Evolutionary conservation across 2,329 filamentous ascomycete species (phyloP).

Genomic region (Fusarium proliferatum): DNA sequence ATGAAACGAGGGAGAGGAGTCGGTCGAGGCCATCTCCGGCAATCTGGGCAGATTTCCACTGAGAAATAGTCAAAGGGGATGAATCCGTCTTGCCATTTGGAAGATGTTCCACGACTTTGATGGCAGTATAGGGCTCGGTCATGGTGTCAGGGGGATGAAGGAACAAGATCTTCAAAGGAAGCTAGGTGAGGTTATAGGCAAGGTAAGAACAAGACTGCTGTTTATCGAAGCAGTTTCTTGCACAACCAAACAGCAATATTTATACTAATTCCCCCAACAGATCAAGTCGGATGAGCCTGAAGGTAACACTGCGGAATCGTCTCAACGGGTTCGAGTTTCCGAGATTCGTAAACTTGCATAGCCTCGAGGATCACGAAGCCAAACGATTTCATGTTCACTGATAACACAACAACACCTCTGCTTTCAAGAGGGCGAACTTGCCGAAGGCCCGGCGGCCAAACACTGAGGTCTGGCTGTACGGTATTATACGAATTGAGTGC

Average conservation of each 20-base stretch:
- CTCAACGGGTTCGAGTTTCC: neutral
- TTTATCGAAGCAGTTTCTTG: neutral
- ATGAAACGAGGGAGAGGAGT: constrained; percentile 41
- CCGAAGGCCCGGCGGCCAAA: constrained; percentile 25
- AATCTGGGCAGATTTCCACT: constrained; percentile 45
- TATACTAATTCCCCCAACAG: neutral
- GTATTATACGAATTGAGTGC: neutral
- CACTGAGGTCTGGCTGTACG: neutral
- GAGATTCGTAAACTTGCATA: constrained; percentile 15
- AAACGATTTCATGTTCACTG: constrained; percentile 22
- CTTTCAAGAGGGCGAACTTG: neutral
- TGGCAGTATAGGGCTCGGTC: neutral
- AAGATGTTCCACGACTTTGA: neutral
- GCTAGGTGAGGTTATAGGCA: neutral
- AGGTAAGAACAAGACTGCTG: neutral
- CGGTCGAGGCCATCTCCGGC: constrained; percentile 43
- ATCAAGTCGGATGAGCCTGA: constrained; percentile 3
- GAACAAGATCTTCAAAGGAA: neutral
- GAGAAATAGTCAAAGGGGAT: constrained; percentile 34
- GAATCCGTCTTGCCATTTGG: neutral
- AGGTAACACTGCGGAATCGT: constrained; percentile 3
- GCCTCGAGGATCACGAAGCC: constrained; percentile 4
- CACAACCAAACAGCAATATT: neutral
- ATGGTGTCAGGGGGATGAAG: neutral
- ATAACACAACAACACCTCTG: neutral